A percentile compares a stretch with the other conserved stretches of the same genome.
These are phyloP conservation scores for Fusarium neocosmosporiellum DNA, from an alignment of 2,329 filamentous ascomycete species.

Conservation along the genomic window DNA sequence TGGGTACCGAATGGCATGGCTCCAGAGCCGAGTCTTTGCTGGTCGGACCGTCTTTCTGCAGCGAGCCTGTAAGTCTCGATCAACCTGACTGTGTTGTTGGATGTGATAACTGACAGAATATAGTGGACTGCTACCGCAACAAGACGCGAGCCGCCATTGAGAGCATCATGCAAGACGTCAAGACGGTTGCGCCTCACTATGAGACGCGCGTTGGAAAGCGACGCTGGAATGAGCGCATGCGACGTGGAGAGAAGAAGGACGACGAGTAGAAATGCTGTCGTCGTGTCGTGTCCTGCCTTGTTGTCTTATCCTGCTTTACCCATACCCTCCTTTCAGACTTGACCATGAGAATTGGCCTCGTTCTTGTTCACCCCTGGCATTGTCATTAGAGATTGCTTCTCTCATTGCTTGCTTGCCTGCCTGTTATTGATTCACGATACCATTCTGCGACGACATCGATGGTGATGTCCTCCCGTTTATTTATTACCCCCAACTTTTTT, in stretches of 20 bases:
- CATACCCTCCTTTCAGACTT: background rate
- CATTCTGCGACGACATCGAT: constrained; percentile 44
- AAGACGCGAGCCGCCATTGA: constrained; percentile 89
- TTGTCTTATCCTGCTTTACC: background rate
- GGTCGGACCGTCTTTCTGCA: constrained; percentile 89
- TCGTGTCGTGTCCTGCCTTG: background rate
- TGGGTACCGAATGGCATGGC: constrained; percentile 96
- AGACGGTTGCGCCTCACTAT: constrained; percentile 82
- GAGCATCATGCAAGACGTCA: constrained; percentile 79
- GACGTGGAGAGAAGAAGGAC: constrained; percentile 48
- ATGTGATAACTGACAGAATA: constrained; percentile 16
- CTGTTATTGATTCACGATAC: constrained; percentile 44
- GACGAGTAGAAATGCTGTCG: constrained; percentile 39
- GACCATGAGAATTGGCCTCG: constrained; percentile 4
- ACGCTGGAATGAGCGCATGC: constrained; percentile 71
- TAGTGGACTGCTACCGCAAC: constrained; percentile 93
- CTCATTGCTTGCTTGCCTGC: constrained; percentile 28
- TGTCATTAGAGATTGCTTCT: constrained; percentile 32
- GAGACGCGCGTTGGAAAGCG: constrained; percentile 90
- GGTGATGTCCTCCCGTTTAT: constrained; percentile 24
- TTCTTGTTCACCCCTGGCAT: constrained; percentile 24
- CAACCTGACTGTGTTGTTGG: background rate
- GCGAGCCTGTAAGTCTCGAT: constrained; percentile 79
- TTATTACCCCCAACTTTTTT: constrained; percentile 13
- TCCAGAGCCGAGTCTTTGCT: constrained; percentile 91